Conservation (phyloP, 2,329 filamentous ascomycete genomes). For the Scedosporium apiospermum region DNA sequence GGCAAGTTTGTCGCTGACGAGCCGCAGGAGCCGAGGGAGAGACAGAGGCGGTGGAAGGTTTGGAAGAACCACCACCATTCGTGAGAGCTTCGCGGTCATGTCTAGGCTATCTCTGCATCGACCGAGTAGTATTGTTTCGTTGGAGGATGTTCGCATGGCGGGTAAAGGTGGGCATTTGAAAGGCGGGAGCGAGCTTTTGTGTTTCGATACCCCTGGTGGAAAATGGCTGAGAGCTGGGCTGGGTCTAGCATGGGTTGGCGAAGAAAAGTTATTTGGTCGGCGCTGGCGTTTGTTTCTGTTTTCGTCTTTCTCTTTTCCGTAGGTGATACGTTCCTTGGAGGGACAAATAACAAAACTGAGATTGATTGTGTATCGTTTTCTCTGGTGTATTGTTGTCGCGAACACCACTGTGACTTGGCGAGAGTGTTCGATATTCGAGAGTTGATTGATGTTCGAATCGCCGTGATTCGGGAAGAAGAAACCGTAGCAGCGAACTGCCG, state of each 20-base stretch:
- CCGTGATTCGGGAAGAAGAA: no score
- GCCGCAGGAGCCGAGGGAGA: background rate
- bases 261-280: background rate
- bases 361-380: background rate
- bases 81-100: no score
- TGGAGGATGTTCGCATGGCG: no score
- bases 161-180: no score
- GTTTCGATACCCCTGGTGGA: background rate
- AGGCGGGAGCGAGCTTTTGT: background rate
- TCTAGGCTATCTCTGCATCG: no score
- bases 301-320: background rate
- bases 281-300: background rate
- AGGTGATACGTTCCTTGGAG: background rate
- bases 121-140: no score
- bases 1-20: constrained; percentile 2
- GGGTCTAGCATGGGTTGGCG: background rate
- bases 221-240: background rate
- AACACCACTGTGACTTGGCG: no score
- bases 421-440: no score
- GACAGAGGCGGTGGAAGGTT: background rate
- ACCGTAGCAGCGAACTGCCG: no score
- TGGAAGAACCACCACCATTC: background rate
- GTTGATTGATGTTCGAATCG: no score
- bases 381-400: background rate
- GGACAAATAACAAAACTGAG: background rate